These are phyloP conservation scores for Bimuria novae-zelandiae DNA, from an alignment of 2,329 filamentous ascomycete species.

Conservation along the genomic window DNA sequence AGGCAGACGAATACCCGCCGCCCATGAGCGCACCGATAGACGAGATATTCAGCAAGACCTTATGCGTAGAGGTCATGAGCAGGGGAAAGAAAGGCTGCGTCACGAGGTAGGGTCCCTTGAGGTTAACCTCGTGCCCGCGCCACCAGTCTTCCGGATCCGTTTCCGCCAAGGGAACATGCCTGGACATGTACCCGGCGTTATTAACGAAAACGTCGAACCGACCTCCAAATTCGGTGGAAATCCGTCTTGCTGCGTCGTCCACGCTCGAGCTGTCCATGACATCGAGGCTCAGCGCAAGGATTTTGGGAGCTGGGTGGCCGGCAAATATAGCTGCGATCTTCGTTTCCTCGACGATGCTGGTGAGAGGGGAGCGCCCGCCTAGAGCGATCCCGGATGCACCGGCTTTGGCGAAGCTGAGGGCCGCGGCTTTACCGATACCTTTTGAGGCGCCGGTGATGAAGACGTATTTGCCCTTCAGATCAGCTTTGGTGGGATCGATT, in stretches of 20 bases:
- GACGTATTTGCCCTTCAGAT: conserved; percentile 43
- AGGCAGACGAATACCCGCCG: conserved; percentile 33
- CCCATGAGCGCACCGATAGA: conserved; percentile 48
- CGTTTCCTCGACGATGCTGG: conserved; percentile 43
- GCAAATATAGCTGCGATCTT: conserved; percentile 38
- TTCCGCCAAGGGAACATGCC: conserved; percentile 35
- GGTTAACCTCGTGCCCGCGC: conserved; percentile 54
- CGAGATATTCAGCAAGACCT: conserved; percentile 51
- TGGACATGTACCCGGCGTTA: conserved; percentile 51
- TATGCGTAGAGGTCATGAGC: conserved; percentile 34
- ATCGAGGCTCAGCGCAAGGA: conserved; percentile 50
- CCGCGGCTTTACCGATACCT: conserved; percentile 59
- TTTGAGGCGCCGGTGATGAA: conserved; percentile 62
- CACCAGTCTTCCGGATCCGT: conserved; percentile 48
- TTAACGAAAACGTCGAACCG: conserved; percentile 54
- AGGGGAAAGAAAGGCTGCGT: conserved; percentile 53
- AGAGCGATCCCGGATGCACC: conserved; percentile 60
- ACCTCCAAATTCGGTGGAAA: conserved; percentile 26
- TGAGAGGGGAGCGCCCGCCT: conserved; percentile 54
- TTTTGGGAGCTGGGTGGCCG: conserved; percentile 45
- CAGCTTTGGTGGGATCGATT: conserved; percentile 50
- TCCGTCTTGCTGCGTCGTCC: conserved; percentile 37
- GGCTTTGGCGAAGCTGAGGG: conserved; percentile 59
- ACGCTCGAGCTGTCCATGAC: conserved; percentile 49
- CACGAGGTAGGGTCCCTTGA: conserved; percentile 54